Base-by-base conservation (phyloP, 805 yeast species). In the Sugiyamaella qingdaonensis region DNA sequence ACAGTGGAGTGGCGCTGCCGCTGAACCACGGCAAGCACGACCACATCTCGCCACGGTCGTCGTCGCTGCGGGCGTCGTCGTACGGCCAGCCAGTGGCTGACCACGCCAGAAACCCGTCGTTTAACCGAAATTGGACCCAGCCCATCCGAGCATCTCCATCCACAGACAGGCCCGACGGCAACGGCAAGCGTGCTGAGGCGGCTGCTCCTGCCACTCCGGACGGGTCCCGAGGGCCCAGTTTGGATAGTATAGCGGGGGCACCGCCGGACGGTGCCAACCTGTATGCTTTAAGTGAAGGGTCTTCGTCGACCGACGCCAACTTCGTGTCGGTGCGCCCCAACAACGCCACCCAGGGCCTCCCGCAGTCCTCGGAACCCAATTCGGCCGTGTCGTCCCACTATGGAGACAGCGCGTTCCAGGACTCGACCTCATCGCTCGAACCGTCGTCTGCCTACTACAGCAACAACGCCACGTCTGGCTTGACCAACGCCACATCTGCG, bases 71-170 rank as follows among this genome's bases (percentile, higher is more conserved):
- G 19, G 31, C 48, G 9, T n/a, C 14, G 35, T 31, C 32, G 21
- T 19, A 29, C n/a, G n/a, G n/a, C n/a, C n/a, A n/a, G n/a, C 4
- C 36, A 45, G 24, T 27, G 50, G 47, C 44, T 16, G 34, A 39
- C 24, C 47, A 44, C 35, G 29, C 24, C 13, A 32, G 55, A 29
- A 50, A 51, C 1, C 46, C 61, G 16, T 60, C 63, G 21, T 60
- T 60, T 45, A 59, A 60, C 46, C 41, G 46, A 31, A 57, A 60
- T 44, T 60, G 63, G 63, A 51, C 46, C 14, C 61, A 32, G 14
- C 61, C 57, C 9, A 37, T 47, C 10, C 31, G 31, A 18, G 32
- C 41, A n/a, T 34, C 37, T 34, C n/a, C 9, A 29, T n/a, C n/a
- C 18, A 5, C 16, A 16, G 21, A 43, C 32, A 19, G 29, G 46